Percentiles rank a stretch among this genome's conserved stretches.
phyloP scores from a whole-genome alignment of 1,284 basidiomycete species.

The Ganoderma multipileum region DNA sequence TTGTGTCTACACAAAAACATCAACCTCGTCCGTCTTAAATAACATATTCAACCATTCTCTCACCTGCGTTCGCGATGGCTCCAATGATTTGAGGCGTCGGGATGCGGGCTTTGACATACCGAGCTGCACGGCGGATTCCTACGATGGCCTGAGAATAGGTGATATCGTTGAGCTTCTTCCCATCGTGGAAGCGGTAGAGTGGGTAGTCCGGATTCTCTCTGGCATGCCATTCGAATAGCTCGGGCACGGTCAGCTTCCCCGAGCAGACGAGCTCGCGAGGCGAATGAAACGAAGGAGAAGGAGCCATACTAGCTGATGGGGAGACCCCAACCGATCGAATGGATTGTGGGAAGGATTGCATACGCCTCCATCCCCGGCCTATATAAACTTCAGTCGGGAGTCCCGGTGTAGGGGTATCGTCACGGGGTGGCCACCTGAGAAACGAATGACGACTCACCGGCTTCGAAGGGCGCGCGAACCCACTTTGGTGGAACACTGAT shows the following conservation, averaged over 20 bases:
- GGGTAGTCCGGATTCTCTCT: constrained; percentile 41
- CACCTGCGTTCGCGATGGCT: constrained; percentile 28
- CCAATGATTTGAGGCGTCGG: constrained; percentile 19
- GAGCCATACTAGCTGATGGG: not conserved
- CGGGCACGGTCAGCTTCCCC: constrained; percentile 37
- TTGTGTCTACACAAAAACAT: constrained; percentile 35
- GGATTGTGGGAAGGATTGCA: not conserved
- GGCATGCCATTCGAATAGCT: constrained; percentile 45
- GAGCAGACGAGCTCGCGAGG: constrained; percentile 24
- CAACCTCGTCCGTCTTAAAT: not conserved
- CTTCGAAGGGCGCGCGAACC: not conserved
- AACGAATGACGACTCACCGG: not conserved
- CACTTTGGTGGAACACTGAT: not conserved
- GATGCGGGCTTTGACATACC: constrained; percentile 19
- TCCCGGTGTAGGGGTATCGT: not conserved
- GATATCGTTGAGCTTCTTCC: constrained; percentile 13
- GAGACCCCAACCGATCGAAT: not conserved
- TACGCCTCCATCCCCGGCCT: not conserved
- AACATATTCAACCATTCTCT: not conserved
- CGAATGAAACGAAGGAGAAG: constrained; percentile 1
- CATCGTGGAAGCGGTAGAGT: constrained; percentile 39
- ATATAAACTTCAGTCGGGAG: not conserved
- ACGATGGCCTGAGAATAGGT: constrained; percentile 16
- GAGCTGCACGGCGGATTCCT: constrained; percentile 24
- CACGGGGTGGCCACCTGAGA: not conserved